Conservation (phyloP, 129 eudicot species). For the Heracleum sosnowskyi region DNA sequence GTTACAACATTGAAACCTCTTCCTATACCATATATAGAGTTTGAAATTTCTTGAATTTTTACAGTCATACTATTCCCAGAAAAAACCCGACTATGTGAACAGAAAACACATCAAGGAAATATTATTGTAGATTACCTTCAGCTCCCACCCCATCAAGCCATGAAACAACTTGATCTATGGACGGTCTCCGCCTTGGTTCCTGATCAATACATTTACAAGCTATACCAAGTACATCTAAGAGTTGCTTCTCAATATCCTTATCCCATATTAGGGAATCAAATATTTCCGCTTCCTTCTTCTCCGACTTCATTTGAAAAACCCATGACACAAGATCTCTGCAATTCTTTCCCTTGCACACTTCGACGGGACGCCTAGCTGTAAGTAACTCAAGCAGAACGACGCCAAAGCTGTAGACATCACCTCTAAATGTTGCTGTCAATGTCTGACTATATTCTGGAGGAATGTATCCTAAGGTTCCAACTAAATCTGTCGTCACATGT, state of each 20-base stretch:
- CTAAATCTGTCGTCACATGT: conserved; percentile 93
- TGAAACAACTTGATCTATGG: conserved; percentile 76
- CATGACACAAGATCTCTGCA: conserved; percentile 86
- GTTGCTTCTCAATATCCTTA: conserved; percentile 52
- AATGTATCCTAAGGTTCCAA: conserved; percentile 93
- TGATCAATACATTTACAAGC: conserved; percentile 82
- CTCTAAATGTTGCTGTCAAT: conserved; percentile 78
- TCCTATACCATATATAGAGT: not conserved
- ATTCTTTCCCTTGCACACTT: conserved; percentile 86
- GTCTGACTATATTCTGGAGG: conserved; percentile 95
- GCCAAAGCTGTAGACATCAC: conserved; percentile 94
- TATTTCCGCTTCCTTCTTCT: conserved; percentile 57
- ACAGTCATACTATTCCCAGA: not conserved
- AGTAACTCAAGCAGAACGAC: conserved; percentile 87
- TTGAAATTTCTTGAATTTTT: conserved; percentile 1
- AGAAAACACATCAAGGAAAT: not conserved
- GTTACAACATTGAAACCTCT: not conserved
- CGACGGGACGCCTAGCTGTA: conserved; percentile 86
- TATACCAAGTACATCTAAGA: conserved; percentile 61
- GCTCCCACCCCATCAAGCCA: conserved; percentile 68
- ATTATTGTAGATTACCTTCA: conserved; percentile 14
- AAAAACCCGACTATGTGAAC: conserved; percentile 2
- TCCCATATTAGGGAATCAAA: conserved; percentile 60
- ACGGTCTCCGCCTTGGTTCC: conserved; percentile 76
- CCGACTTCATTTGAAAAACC: conserved; percentile 81